These are phyloP conservation scores for Fusarium sulawesiense DNA, from an alignment of 2,329 filamentous ascomycete genomes.

Conservation along the genomic window DNA sequence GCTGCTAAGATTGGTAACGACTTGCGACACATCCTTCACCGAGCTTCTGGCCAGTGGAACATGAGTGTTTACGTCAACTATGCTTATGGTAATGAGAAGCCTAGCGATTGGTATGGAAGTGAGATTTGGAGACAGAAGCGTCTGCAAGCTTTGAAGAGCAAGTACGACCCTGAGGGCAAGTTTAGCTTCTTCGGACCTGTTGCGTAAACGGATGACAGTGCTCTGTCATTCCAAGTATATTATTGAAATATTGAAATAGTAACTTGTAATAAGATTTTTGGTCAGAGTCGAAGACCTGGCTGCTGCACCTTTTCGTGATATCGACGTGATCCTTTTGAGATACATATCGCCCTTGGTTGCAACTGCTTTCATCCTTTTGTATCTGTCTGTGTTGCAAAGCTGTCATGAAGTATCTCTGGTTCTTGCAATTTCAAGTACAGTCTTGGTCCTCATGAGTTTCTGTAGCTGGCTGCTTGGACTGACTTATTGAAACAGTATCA, in stretches of 20 bases:
- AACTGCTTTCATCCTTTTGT: not conserved
- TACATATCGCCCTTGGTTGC: no score
- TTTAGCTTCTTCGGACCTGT: slow-evolving; percentile 60
- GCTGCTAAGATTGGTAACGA: slow-evolving; percentile 33
- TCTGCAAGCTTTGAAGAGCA: slow-evolving; percentile 58
- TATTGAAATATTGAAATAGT: not conserved
- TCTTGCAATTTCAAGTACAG: not conserved
- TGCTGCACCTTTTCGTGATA: not conserved
- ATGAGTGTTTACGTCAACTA: slow-evolving; percentile 60
- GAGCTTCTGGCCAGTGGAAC: slow-evolving; percentile 9
- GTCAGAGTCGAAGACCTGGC: not conserved
- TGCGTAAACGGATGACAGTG: slow-evolving; percentile 4
- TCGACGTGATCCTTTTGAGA: no score
- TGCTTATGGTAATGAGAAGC: slow-evolving; percentile 59
- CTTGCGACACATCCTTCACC: slow-evolving; percentile 33
- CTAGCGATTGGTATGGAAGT: slow-evolving; percentile 58
- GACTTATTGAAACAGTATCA: not conserved
- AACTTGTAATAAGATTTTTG: not conserved
- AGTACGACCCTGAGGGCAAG: slow-evolving; percentile 59
- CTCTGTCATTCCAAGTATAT: not conserved
- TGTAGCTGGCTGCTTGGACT: not conserved
- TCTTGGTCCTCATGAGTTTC: not conserved
- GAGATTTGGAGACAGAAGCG: slow-evolving; percentile 61
- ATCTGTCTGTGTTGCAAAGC: not conserved
- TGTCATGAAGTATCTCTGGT: not conserved